Conservation (phyloP, 345 rosid species). For the Durio zibethinus region DNA sequence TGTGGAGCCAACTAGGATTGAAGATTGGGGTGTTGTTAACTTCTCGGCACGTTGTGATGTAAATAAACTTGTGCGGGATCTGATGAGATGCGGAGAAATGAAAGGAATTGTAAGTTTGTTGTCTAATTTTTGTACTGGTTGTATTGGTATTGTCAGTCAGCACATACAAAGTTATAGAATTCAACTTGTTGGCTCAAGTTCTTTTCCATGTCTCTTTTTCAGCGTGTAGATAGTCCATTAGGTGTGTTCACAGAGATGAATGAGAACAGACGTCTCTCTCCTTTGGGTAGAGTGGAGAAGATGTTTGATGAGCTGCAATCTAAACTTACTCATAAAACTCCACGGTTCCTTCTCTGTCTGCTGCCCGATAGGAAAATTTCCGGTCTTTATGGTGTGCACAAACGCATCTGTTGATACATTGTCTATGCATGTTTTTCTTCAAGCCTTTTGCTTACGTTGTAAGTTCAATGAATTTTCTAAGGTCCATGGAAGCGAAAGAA, state of each 20-base stretch:
- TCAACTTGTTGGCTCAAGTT: background rate
- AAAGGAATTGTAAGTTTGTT: conserved; percentile 78
- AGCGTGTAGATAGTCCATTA: conserved; percentile 55
- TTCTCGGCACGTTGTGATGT: conserved; percentile 86
- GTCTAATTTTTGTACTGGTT: background rate
- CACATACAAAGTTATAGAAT: background rate
- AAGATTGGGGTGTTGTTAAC: conserved; percentile 82
- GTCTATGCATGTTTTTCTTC: background rate
- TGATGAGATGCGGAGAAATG: conserved; percentile 61
- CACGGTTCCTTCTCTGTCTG: conserved; percentile 77
- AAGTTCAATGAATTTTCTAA: conserved; percentile 13
- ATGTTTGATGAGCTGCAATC: conserved; percentile 65
- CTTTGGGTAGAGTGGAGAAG: conserved; percentile 70
- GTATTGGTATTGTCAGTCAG: background rate
- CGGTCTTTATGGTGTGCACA: conserved; percentile 65
- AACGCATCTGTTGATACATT: background rate
- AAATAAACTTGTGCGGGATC: conserved; percentile 43
- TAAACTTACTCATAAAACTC: conserved; percentile 67
- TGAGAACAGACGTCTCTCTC: conserved; percentile 49
- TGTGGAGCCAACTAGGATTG: conserved; percentile 63
- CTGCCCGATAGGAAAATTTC: conserved; percentile 80
- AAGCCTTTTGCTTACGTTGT: background rate
- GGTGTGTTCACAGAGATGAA: conserved; percentile 52
- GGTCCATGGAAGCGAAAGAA: conserved; percentile 91
- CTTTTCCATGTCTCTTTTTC: background rate